phyloP scores from a whole-genome alignment of 2,329 filamentous ascomycete genomes.

The Botrytis elliptica region DNA sequence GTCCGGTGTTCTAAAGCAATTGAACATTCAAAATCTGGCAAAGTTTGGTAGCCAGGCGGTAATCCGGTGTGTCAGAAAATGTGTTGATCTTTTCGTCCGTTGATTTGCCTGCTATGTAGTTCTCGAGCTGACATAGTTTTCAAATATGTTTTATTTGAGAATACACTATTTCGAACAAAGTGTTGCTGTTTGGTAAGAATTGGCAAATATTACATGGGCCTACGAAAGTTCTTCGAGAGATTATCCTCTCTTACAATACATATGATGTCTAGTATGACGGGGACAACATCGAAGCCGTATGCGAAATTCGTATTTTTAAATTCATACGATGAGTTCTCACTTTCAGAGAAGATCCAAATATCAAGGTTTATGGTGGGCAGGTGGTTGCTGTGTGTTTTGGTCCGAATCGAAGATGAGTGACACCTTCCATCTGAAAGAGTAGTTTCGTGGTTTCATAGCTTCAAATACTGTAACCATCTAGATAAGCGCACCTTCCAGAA shows the following conservation, averaged over 20 bases:
- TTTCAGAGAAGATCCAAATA: neutral
- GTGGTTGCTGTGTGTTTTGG: neutral
- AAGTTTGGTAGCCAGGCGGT: neutral
- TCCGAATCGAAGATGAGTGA: neutral
- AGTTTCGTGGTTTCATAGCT: neutral
- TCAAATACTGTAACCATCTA: neutral
- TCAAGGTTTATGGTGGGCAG: neutral
- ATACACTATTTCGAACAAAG: neutral
- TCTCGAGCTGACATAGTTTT: neutral
- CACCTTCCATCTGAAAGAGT: neutral
- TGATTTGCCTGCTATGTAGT: neutral
- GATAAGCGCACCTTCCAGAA: neutral
- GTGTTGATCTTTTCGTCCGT: neutral
- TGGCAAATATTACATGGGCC: neutral
- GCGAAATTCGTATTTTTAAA: neutral
- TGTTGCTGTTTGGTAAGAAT: neutral
- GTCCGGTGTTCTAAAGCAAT: neutral
- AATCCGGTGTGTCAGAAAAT: neutral
- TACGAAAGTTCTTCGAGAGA: neutral
- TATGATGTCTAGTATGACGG: neutral
- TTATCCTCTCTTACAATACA: rapidly evolving
- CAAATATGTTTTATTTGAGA: neutral
- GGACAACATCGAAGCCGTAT: neutral
- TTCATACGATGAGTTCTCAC: rapidly evolving
- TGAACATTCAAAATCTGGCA: neutral